A percentile compares a stretch with the other conserved stretches of the same genome.
Evolutionary conservation across 139 green algal species (phyloP).

Genomic region (Medakamo hakoo): DNA sequence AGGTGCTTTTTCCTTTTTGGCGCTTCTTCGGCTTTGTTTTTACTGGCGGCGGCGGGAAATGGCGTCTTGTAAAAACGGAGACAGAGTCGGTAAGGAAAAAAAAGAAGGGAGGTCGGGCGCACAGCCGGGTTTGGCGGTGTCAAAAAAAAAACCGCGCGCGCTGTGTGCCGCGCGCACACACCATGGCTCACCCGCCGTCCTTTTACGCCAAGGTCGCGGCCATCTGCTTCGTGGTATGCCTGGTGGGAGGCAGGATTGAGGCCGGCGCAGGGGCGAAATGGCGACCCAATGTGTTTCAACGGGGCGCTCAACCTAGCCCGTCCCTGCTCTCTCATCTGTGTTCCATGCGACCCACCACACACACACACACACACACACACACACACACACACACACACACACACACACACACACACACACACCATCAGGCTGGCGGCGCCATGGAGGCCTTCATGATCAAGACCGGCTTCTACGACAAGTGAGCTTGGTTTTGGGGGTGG

Average conservation of each 20-base stretch:
- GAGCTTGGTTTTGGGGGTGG: slow-evolving; percentile 3
- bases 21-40: background rate
- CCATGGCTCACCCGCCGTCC: slow-evolving; percentile 5
- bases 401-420: no score
- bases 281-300: slow-evolving; percentile 21
- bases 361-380: no score
- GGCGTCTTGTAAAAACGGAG: background rate
- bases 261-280: slow-evolving; percentile 1
- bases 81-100: background rate
- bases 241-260: background rate
- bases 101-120: no score
- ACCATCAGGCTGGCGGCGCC: slow-evolving; percentile 34
- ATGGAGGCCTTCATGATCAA: slow-evolving; percentile 89
- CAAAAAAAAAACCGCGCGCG: no score
- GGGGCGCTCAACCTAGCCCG: slow-evolving; percentile 18
- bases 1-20: background rate
- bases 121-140: no score
- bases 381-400: no score
- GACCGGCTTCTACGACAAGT: slow-evolving; percentile 76
- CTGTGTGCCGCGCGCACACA: no score
- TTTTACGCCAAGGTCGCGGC: slow-evolving; percentile 28
- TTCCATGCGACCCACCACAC: no score
- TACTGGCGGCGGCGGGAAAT: background rate
- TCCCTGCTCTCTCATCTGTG: slow-evolving; percentile 8
- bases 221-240: slow-evolving; percentile 20